These are phyloP conservation scores for Ophiosphaerella herpotricha DNA, from an alignment of 2,329 filamentous ascomycete species.

Conservation along the genomic window DNA sequence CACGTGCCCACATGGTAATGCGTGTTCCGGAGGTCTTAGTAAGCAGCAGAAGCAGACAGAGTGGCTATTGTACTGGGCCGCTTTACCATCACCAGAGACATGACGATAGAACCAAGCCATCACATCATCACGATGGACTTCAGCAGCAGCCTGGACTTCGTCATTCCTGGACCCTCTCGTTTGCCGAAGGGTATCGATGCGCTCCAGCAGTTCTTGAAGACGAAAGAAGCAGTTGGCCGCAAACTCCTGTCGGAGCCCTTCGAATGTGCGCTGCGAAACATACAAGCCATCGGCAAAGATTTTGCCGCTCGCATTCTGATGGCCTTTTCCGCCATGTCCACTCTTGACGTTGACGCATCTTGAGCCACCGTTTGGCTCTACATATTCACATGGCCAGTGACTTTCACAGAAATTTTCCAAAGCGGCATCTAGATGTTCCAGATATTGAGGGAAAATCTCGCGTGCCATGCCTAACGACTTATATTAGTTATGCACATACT, in stretches of 20 bases:
- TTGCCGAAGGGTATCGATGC: slow-evolving; percentile 7
- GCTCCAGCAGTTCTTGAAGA: slow-evolving; percentile 5
- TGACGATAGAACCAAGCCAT: slow-evolving; percentile 37
- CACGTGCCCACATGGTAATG: slow-evolving; percentile 53
- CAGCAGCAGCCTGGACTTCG: slow-evolving; percentile 22
- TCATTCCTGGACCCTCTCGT: not conserved
- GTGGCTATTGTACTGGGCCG: slow-evolving; percentile 44
- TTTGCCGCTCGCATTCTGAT: slow-evolving; percentile 51
- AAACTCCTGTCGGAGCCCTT: slow-evolving; percentile 4
- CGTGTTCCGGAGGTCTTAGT: slow-evolving; percentile 49
- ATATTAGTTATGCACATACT: not conserved
- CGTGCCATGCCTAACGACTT: not conserved
- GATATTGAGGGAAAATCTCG: slow-evolving; percentile 32
- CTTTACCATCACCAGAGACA: slow-evolving; percentile 4
- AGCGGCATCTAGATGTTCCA: slow-evolving; percentile 50
- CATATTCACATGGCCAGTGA: slow-evolving; percentile 54
- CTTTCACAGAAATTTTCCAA: slow-evolving; percentile 37
- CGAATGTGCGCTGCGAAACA: slow-evolving; percentile 39
- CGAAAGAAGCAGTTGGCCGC: slow-evolving; percentile 26
- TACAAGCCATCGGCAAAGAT: slow-evolving; percentile 52
- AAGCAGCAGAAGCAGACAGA: slow-evolving; percentile 55
- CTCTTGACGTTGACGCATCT: slow-evolving; percentile 48
- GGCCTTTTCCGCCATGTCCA: slow-evolving; percentile 49
- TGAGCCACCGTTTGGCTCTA: slow-evolving; percentile 29
- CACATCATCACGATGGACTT: slow-evolving; percentile 33